Conservation (phyloP, 164 flowering plant genomes). For the Euptelea pleiosperma region DNA sequence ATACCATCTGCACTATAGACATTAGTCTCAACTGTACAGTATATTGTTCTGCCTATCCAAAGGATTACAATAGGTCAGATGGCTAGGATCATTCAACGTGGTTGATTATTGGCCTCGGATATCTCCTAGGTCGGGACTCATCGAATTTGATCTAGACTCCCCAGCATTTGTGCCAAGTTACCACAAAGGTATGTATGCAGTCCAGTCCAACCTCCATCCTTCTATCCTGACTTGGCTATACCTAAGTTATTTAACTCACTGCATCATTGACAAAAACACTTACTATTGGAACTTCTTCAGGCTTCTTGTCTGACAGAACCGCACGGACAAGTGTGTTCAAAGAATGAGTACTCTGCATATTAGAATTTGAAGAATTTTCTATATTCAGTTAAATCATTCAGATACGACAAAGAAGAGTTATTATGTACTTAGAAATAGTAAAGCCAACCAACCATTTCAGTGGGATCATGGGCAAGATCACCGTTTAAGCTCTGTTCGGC, state of each 20-base stretch:
- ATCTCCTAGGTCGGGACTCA: too few relatives aligned
- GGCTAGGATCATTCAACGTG: too few relatives aligned
- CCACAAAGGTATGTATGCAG: too few relatives aligned
- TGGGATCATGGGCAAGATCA: conserved; percentile 34
- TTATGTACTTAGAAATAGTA: conserved; percentile 5
- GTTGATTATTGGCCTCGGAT: not conserved
- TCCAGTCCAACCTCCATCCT: too few relatives aligned
- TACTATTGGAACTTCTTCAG: conserved; percentile 91
- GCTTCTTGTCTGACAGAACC: conserved; percentile 68
- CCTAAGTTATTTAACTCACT: not conserved
- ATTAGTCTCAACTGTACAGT: too few relatives aligned
- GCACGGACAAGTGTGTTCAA: conserved; percentile 71
- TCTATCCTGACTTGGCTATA: not conserved
- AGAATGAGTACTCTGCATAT: conserved; percentile 52
- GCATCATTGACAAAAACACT: conserved; percentile 19
- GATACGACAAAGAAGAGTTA: not conserved
- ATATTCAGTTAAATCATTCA: not conserved
- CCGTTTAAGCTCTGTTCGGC: conserved; percentile 12
- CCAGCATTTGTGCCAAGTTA: too few relatives aligned
- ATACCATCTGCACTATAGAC: too few relatives aligned
- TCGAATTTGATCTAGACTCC: too few relatives aligned
- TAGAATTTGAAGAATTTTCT: conserved; percentile 2
- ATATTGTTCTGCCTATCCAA: too few relatives aligned
- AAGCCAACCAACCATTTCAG: conserved; percentile 64
- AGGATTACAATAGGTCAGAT: too few relatives aligned